These are phyloP conservation scores for Tylopilus plumbeoviolaceoides DNA, from an alignment of 768 basidiomycete genomes.

Conservation along the genomic window DNA sequence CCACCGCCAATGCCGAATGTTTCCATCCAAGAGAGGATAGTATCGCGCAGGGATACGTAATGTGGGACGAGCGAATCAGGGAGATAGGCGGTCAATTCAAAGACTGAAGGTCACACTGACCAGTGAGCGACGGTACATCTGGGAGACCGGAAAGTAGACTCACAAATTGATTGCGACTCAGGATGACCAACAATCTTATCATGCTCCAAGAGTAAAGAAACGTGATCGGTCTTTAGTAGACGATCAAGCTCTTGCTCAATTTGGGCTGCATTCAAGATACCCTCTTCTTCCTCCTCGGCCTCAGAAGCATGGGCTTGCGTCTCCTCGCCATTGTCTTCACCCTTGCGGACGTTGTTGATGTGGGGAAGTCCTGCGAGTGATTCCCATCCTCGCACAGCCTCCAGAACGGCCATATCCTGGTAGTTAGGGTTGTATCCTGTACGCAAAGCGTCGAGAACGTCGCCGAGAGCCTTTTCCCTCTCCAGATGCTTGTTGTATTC, in stretches of 20 bases:
- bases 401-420: conserved; percentile 98
- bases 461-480: conserved; percentile 71
- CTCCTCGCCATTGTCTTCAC: conserved; percentile 35
- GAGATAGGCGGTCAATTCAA: conserved; percentile 75
- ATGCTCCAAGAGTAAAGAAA: conserved; percentile 71
- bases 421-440: conserved; percentile 96
- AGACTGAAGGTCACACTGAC: conserved; percentile 48
- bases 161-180: conserved; percentile 50
- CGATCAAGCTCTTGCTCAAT: conserved; percentile 55
- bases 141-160: conserved; percentile 26
- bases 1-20: conserved; percentile 55
- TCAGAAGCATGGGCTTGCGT: conserved; percentile 16
- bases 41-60: conserved; percentile 65
- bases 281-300: conserved; percentile 48
- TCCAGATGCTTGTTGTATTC: conserved; percentile 71
- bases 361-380: conserved; percentile 65
- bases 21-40: conserved; percentile 58
- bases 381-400: conserved; percentile 94
- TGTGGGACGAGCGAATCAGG: conserved; percentile 75
- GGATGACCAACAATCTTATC: conserved; percentile 61
- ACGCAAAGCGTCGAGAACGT: conserved; percentile 78
- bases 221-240: conserved; percentile 63
- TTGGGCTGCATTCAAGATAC: conserved; percentile 54
- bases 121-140: background rate
- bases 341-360: conserved; percentile 64